Evolutionary conservation across 305 asterid species (phyloP), one percentile per base, ranked within the genome.

Genomic region (Solanum hybrid): DNA sequence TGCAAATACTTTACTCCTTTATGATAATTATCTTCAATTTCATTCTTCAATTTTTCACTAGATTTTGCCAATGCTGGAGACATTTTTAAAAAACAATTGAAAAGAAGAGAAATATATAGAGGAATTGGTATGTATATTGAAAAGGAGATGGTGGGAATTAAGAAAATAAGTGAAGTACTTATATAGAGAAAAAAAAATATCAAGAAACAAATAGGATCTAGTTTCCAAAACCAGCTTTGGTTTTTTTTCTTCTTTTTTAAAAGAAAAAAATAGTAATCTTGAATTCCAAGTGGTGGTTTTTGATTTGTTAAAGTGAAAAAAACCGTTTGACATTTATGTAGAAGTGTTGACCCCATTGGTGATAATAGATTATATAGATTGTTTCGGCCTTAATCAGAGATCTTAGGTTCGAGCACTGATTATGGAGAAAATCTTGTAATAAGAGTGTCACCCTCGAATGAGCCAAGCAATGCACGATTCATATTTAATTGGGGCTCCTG

Each of bases 1-100:
- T 88, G 91, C 91, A 97, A 80, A 86, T 94, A 89, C 66, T 94
- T 94, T 38, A 97, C 99, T 37, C 99, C 99, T 92, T 95, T 96
- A 88, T 91, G 89, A 91, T 88, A 96, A 60, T 38, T 38, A 38
- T 90, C 42, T 40, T 91, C 92, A 11, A 16, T 36, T n/a, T 69
- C 40, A 46, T 32, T 81, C 69, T 85, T 86, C 91, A 38, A 79
- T 29, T 46, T 88, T 32, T 86, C 88, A 14, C 34, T 79, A 5
- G 93, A 82, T 89, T 82, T 71, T 88, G 79, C 87, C 88, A 93
- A 92, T 88, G 95, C 92, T 56, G 96, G 97, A 91, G 96, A 91
- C 98, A 95, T 94, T 79, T 78, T 13, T 7, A 1, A 0, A 7
- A 22, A 7, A 40, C 16, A 64, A 16, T 34, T 66, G n/a, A 51